These are phyloP conservation scores for Eucalyptus caleyi DNA, from an alignment of 345 rosid genomes.

Conservation along the genomic window DNA sequence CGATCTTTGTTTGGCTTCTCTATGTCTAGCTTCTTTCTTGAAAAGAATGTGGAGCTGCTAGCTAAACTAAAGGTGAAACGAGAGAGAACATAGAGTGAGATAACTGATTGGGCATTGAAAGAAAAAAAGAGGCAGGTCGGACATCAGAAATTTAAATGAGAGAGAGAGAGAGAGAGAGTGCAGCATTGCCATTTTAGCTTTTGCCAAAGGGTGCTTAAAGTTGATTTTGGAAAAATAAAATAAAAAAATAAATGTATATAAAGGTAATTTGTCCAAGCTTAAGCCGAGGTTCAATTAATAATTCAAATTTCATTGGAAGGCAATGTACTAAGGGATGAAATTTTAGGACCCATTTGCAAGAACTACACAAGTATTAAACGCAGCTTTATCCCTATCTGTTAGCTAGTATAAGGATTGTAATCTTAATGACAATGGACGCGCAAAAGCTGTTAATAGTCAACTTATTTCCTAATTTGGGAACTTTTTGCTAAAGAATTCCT, in stretches of 20 bases:
- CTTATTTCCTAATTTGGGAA: too few relatives aligned
- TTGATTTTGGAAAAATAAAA: not conserved
- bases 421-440: not conserved
- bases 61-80: too few relatives aligned
- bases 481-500: too few relatives aligned
- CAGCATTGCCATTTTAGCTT: not conserved
- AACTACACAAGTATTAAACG: not conserved
- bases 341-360: not conserved
- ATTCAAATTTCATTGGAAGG: not conserved
- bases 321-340: not conserved
- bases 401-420: not conserved
- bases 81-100: too few relatives aligned
- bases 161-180: not conserved
- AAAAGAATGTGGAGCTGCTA: too few relatives aligned
- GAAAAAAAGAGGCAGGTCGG: not conserved
- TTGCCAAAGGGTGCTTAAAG: not conserved
- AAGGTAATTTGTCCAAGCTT: not conserved
- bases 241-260: not conserved
- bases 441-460: too few relatives aligned
- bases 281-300: not conserved
- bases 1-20: too few relatives aligned
- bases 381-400: not conserved
- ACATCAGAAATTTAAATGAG: not conserved
- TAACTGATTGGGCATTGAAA: too few relatives aligned
- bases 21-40: too few relatives aligned